Evolutionary conservation across 2,329 filamentous ascomycete species (phyloP), one percentile per base, ranked within the genome.

Genomic region (Fusarium sp.): DNA sequence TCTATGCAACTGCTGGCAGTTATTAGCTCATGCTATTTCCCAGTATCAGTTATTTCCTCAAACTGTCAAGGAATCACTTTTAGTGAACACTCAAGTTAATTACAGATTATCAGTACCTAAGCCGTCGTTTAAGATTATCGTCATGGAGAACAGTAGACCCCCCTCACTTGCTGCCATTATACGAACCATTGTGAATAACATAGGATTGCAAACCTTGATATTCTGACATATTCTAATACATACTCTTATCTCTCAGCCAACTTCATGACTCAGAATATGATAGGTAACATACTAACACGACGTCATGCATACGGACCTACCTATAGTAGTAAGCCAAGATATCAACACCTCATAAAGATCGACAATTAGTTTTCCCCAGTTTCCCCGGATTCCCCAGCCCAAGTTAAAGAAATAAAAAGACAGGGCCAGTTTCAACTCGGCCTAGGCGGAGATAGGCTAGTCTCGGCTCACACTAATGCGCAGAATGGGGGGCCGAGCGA

Each of bases 51-150:
- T 6, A 6, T 37, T 42, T 49, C 12, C 25, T 11, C 6, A 21
- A 25, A 21, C 4, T 16, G 10, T 15, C 9, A 11, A 7, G 6
- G 35, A 25, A 23, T 10, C 2, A 25, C 9, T 19, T 15, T 50
- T 10, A 25, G 6, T 16, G 9, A 19, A 2, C 13, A 11, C 16
- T 32, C 19, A n/a, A 49, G 0, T 18, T 5, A 12, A n/a, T 21
- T n/a, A 15, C 19, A 38, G 37, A 38, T 21, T 21, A 21, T 21
- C 19, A 19, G 8, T 21, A 18, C 6, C 37, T 12, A 38, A 38
- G 9, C 11, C 9, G 11, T 38, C 9, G 9, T 38, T 16, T 10
- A 3, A 38, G 19, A 12, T 11, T 1, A 10, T 38, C 2, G 9
- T 38, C 18, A 19, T 18, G 21, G 38, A 21, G 38, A 21, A 19